Base-by-base conservation (phyloP, 106 monocot genomes). In the Dioscorea zingiberensis region DNA sequence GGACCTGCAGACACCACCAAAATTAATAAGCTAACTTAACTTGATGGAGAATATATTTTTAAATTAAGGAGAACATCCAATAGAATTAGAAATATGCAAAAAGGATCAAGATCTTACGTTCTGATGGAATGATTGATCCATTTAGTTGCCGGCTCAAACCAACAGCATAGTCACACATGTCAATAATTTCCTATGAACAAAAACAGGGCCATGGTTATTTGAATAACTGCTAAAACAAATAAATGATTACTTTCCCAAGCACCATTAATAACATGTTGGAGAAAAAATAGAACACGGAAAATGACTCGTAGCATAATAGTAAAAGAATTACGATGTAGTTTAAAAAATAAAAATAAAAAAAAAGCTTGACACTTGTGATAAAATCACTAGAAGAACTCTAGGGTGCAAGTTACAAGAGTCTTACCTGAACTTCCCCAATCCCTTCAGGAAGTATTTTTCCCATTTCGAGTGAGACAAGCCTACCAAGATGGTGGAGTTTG, bases 101-200 rank as follows among this genome's bases (percentile, higher is more conserved):
- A 4, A 67, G 57, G 24, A 75, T 18, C 0, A 55, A 17, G 19
- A 70, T 71, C 95, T 88, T 58, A 95, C 95, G 95, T 83, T 95
- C 95, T 65, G 95, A 95, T 67, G 95, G 95, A 77, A 95, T 87
- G 63, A 95, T 69, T 58, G 81, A 87, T 76, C 95, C 95, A 87
- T 83, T 95, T 65, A 95, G 66, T 66, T 95, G 95, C 11, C 95
- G 84, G 58, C 95, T 95, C 68, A 95, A 81, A 25, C 95, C 95
- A 78, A 95, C 91, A 72, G 91, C 87, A 81, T 81, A 95, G 60
- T 95, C 95, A 76, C 95, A 95, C 95, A 95, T 95, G 66, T 95
- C 95, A 69, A 95, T 91, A 54, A 95, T 83, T 85, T 95, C 95
- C 95, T 95, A 79, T 32, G 10, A 38, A 6, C 38, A 38, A 38